These are phyloP conservation scores for Rhynchospora breviuscula DNA, from an alignment of 176 grass and related monocot species.

Conservation along the genomic window DNA sequence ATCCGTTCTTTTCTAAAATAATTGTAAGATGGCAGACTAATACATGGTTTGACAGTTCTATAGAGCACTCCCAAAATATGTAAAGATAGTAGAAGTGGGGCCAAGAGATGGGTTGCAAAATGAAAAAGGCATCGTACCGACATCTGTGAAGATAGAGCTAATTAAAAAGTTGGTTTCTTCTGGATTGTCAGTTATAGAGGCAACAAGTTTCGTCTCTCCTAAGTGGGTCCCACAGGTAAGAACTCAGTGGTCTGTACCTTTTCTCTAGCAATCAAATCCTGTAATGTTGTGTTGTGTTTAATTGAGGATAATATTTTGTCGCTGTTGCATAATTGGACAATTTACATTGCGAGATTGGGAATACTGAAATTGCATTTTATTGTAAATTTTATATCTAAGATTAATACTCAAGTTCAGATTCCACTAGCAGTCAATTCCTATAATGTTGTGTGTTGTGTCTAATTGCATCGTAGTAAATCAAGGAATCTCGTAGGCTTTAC, in stretches of 20 bases:
- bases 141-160: constrained; percentile 71
- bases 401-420: background rate
- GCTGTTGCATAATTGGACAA: background rate
- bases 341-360: background rate
- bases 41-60: constrained; percentile 39
- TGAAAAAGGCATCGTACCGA: constrained; percentile 61
- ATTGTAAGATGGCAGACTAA: background rate
- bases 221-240: constrained; percentile 96
- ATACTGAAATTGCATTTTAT: background rate
- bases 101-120: constrained; percentile 92
- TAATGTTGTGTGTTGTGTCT: background rate
- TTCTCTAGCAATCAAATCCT: background rate
- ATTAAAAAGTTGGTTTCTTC: constrained; percentile 57
- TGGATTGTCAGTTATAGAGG: constrained; percentile 79
- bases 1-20: background rate
- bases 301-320: background rate
- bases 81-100: constrained; percentile 94
- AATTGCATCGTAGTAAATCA: background rate
- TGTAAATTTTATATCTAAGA: constrained; percentile 1
- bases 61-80: constrained; percentile 37
- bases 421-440: background rate
- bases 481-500: background rate
- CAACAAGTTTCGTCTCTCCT: constrained; percentile 87
- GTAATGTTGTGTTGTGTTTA: background rate
- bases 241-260: background rate